phyloP scores from a whole-genome alignment of 176 grass and related monocot genomes.

The Avena sativa region DNA sequence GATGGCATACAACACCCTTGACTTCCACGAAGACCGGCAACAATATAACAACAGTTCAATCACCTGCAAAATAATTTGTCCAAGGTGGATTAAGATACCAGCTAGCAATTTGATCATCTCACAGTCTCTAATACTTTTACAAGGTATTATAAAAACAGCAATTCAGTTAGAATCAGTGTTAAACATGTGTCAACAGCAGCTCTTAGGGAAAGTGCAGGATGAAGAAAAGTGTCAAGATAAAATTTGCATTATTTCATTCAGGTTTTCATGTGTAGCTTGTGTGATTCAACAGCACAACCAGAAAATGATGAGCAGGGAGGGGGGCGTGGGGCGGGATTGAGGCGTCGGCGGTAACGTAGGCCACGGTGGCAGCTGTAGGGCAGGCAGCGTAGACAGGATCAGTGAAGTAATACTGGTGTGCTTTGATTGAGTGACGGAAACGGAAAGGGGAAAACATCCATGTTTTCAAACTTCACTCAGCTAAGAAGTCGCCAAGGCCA shows the following conservation, averaged over 20 bases:
- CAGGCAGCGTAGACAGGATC: background rate
- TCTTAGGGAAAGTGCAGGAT: background rate
- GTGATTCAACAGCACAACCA: conserved; percentile 7
- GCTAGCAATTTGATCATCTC: conserved; percentile 34
- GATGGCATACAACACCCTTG: conserved; percentile 38
- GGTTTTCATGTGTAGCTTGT: background rate
- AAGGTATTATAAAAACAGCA: background rate
- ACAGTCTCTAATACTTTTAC: conserved; percentile 44
- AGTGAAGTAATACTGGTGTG: conserved; percentile 14
- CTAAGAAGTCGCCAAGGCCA: background rate
- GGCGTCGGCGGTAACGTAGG: background rate
- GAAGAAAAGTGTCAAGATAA: background rate
- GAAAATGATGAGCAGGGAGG: background rate
- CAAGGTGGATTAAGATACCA: conserved; percentile 17
- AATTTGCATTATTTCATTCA: background rate
- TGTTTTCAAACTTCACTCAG: conserved; percentile 1
- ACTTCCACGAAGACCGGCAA: conserved; percentile 3
- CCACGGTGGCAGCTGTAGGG: background rate
- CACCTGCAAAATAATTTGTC: conserved; percentile 4
- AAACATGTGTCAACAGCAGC: background rate
- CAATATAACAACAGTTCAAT: conserved; percentile 14
- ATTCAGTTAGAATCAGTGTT: conserved; percentile 9
- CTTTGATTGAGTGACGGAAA: conserved; percentile 1
- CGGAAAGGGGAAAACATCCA: conserved; percentile 2
- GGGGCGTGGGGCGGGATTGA: background rate